Evolutionary conservation across 179 eudicot species (phyloP).

Genomic region (Silene coronaria): DNA sequence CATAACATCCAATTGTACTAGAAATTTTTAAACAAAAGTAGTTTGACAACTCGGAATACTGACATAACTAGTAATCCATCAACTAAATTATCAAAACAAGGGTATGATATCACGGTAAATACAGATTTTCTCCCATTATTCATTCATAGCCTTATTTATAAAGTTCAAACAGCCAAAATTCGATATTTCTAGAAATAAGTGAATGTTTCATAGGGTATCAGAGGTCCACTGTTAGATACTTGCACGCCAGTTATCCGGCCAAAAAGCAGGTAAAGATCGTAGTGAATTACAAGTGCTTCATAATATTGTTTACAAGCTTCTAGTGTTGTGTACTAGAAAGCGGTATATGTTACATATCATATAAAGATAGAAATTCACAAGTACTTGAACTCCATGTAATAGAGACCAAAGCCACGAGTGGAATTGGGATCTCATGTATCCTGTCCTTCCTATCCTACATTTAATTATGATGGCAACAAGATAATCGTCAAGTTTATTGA

Average conservation of each 20-base stretch:
- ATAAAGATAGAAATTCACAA: no score
- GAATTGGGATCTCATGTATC: conserved; percentile 3
- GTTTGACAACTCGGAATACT: not conserved
- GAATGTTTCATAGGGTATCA: not conserved
- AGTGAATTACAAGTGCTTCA: no score
- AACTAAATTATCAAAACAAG: not conserved
- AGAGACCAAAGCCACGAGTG: not conserved
- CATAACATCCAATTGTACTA: no score
- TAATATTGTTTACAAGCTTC: no score
- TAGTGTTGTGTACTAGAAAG: no score
- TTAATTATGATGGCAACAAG: not conserved
- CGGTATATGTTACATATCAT: no score
- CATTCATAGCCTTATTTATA: not conserved
- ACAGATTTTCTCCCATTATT: not conserved
- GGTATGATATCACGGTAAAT: not conserved
- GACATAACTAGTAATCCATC: not conserved
- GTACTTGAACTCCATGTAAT: not conserved
- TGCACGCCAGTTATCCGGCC: no score
- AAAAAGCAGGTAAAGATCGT: no score
- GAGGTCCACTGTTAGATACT: not conserved
- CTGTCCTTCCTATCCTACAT: not conserved
- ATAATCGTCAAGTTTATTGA: not conserved
- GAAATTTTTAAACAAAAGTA: not conserved
- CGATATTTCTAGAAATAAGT: not conserved
- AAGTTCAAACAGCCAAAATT: not conserved